Evolutionary conservation across 2,329 filamentous ascomycete species (phyloP).

Genomic region (Calcarisporium arbuscula): DNA sequence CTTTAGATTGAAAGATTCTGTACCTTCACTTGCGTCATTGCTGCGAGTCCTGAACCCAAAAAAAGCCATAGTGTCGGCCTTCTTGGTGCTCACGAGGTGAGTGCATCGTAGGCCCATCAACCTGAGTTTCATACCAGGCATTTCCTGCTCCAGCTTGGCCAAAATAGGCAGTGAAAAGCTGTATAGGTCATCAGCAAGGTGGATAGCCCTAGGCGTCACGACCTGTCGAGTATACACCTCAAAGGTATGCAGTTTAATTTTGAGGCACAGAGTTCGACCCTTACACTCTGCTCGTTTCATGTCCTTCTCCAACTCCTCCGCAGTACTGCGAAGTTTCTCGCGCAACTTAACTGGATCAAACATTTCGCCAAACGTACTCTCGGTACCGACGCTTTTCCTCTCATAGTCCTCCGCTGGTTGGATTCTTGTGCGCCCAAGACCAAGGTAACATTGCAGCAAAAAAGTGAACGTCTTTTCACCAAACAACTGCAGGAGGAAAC

Average conservation of each 20-base stretch:
- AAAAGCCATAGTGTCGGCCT: slow-evolving; percentile 68
- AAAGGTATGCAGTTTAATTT: slow-evolving; percentile 91
- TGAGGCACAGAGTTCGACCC: slow-evolving; percentile 84
- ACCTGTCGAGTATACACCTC: slow-evolving; percentile 83
- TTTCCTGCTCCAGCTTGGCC: slow-evolving; percentile 74
- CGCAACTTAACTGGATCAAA: slow-evolving; percentile 60
- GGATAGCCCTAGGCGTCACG: slow-evolving; percentile 65
- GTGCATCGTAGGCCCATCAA: slow-evolving; percentile 88
- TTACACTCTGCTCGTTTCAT: slow-evolving; percentile 74
- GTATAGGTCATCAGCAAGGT: slow-evolving; percentile 74
- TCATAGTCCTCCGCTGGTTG: slow-evolving; percentile 86
- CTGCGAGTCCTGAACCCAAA: slow-evolving; percentile 56
- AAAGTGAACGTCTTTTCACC: slow-evolving; percentile 90
- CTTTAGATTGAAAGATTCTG: slow-evolving; percentile 18
- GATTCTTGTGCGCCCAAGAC: slow-evolving; percentile 76
- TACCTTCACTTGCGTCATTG: slow-evolving; percentile 13
- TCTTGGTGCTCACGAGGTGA: slow-evolving; percentile 80
- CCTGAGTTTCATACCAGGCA: slow-evolving; percentile 70
- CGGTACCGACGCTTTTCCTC: slow-evolving; percentile 88
- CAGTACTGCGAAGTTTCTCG: slow-evolving; percentile 72
- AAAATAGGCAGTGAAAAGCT: slow-evolving; percentile 76
- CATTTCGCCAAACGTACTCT: slow-evolving; percentile 84
- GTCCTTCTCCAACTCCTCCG: slow-evolving; percentile 82
- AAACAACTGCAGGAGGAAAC: slow-evolving; percentile 70
- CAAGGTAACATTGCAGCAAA: slow-evolving; percentile 75